These are phyloP conservation scores for Oryza rufipogon DNA, from an alignment of 176 grass and related monocot species.

Conservation along the genomic window DNA sequence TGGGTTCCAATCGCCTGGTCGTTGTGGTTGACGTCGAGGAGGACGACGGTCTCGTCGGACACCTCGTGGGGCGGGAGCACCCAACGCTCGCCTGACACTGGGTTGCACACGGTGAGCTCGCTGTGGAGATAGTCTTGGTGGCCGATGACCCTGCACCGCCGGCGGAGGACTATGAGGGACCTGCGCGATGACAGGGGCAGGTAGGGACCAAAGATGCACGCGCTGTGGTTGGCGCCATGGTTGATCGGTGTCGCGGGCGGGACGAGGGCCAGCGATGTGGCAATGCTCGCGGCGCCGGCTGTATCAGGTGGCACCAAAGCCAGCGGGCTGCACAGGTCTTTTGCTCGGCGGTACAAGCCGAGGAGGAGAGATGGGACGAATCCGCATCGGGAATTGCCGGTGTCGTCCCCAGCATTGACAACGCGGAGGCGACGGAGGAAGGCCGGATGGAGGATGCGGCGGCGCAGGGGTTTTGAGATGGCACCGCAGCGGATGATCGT, in stretches of 20 bases:
- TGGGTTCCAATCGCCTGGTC: not conserved
- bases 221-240: not conserved
- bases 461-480: too few relatives aligned
- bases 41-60: not conserved
- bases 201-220: not conserved
- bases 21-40: slow-evolving; percentile 9
- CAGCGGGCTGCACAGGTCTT: not conserved
- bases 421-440: too few relatives aligned
- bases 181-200: not conserved
- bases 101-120: slow-evolving; percentile 24
- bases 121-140: not conserved
- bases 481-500: too few relatives aligned
- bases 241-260: not conserved
- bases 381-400: too few relatives aligned
- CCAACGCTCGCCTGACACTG: not conserved
- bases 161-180: slow-evolving; percentile 18
- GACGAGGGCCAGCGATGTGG: not conserved
- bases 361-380: not conserved
- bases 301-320: not conserved
- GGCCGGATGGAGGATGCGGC: too few relatives aligned
- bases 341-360: slow-evolving; percentile 2
- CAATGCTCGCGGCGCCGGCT: too few relatives aligned
- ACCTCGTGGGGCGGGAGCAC: slow-evolving; percentile 22
- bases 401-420: too few relatives aligned
- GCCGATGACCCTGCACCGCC: not conserved